phyloP scores from a whole-genome alignment of 257 asterid species.

The Solanum chilense region DNA sequence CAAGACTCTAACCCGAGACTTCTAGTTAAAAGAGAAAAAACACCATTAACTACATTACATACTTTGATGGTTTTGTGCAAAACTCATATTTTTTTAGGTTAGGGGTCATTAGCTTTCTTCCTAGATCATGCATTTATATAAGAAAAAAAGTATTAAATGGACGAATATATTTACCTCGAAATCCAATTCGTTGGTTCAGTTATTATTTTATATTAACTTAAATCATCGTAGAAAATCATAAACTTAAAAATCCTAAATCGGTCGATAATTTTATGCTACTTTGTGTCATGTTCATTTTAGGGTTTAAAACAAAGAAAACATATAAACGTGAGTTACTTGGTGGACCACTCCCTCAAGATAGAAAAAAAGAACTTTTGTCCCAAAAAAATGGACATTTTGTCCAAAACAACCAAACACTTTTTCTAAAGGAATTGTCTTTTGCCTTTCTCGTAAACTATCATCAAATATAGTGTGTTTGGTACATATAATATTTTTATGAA shows the following conservation, averaged over 20 bases:
- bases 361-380: neutral
- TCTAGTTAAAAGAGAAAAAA: too few relatives aligned
- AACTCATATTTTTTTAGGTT: neutral
- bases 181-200: neutral
- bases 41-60: neutral
- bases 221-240: neutral
- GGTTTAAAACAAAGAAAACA: neutral
- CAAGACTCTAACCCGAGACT: too few relatives aligned
- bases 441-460: neutral
- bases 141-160: neutral
- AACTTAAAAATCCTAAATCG: neutral
- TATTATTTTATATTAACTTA: neutral
- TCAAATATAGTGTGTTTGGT: neutral
- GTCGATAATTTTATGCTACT: neutral
- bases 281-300: neutral
- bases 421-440: neutral
- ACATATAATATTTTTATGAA: neutral
- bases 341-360: neutral
- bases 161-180: neutral
- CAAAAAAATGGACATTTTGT: neutral
- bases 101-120: neutral
- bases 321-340: neutral
- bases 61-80: neutral
- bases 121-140: neutral
- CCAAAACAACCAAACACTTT: neutral